phyloP scores from a whole-genome alignment of 305 asterid species.

The Coffea humblotiana region DNA sequence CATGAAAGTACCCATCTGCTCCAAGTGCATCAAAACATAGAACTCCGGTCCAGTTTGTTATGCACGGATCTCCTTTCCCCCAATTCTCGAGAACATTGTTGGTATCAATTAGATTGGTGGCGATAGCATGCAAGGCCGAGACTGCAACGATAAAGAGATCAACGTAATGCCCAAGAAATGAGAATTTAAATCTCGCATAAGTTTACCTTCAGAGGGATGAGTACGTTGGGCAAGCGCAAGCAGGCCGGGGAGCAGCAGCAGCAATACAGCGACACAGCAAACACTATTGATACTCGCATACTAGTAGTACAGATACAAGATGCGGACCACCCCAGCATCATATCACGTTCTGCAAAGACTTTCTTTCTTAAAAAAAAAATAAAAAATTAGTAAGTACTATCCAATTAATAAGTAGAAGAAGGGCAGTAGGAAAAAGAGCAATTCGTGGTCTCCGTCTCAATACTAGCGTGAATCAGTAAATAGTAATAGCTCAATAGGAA shows the following conservation, averaged over 20 bases:
- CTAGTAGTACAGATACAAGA: too few species aligned
- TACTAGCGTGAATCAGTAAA: too few species aligned
- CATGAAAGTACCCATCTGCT: slow-evolving; percentile 39
- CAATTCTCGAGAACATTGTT: slow-evolving; percentile 34
- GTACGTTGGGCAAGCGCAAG: slow-evolving; percentile 26
- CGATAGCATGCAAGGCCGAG: slow-evolving; percentile 37
- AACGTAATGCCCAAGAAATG: neutral
- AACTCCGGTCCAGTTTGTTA: slow-evolving; percentile 50
- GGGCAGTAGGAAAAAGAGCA: too few species aligned
- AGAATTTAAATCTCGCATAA: neutral
- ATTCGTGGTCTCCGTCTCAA: too few species aligned
- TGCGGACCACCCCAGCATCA: too few species aligned
- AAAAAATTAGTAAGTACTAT: too few species aligned
- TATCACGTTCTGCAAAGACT: too few species aligned
- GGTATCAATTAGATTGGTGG: slow-evolving; percentile 30
- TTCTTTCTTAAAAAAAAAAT: too few species aligned
- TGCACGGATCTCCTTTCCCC: slow-evolving; percentile 47
- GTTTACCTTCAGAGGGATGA: slow-evolving; percentile 41
- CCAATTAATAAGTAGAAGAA: too few species aligned
- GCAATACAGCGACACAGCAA: slow-evolving; percentile 27
- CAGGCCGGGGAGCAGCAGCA: slow-evolving; percentile 5
- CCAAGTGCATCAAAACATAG: slow-evolving; percentile 28
- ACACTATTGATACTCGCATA: neutral
- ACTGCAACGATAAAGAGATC: slow-evolving; percentile 23
- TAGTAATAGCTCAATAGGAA: too few species aligned